Evolutionary conservation across 208 protist genomes (phyloP), one percentile per base, ranked within the genome.

Genomic region (Leishmania gerbilli): DNA sequence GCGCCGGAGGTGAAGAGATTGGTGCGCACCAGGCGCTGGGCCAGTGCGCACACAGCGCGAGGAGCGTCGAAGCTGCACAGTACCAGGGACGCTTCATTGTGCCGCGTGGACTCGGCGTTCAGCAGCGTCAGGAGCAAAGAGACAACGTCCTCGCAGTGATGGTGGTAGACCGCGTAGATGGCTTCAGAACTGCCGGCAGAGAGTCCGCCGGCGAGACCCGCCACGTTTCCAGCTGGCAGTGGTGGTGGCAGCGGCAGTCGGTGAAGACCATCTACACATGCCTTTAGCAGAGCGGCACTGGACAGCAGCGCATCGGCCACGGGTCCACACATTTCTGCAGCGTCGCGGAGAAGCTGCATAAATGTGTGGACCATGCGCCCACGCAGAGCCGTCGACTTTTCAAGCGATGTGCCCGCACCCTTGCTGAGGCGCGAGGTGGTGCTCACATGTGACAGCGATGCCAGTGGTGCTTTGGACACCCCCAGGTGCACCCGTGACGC

Each of bases 21-120:
- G 49, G 55, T n/a, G 42, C 68, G 71, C 58, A 76, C 62, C 17
- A 85, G 77, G 11, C 55, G 75, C 56, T 85, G 77, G 55, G 82
- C 77, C 58, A 90, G 58, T 62, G 85, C 79, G 34, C 72, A 74
- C 24, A 88, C 83, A 5, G 60, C 65, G 40, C 84, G 81, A 11
- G 86, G 88, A 13, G 77, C 90, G 17, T 79, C 79, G 74, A 83
- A 90, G 45, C 83, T 84, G 69, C 88, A 84, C 15, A 93, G 72
- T 19, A 91, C 82, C 15, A 87, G 81, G 21, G 87, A 85, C 3
- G 83, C 86, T 27, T 85, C 81, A 71, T 77, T 80, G 27, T 82
- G 42, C 47, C 47, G 58, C 40, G 53, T 68, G 7, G 62, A 1
- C 45, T 68, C 65, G 6, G 79, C 45, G 27, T 19, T 71, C n/a